Base-by-base conservation (phyloP, 306 rosid genomes). In the Crotalaria pallida region DNA sequence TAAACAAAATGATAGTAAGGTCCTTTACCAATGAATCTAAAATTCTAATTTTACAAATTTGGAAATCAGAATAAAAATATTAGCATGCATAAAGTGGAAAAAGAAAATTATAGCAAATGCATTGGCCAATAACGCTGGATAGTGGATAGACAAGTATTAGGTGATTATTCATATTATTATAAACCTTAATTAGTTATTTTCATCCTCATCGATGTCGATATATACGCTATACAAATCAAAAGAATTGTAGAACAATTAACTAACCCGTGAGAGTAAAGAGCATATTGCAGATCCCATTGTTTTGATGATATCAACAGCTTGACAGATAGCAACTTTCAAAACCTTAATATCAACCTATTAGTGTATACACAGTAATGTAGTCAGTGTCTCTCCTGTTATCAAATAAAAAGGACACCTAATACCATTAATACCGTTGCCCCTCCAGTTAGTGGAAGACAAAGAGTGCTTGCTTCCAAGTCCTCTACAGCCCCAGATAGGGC, bases 381-480 rank as follows among this genome's bases (percentile, higher is more conserved):
- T 38, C 22, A 58, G 51, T 16, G 53, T 29, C 51, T 15, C 77
- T 9, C 24, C 23, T 58, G 38, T 18, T 44, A 72, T 60, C 29
- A 73, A 74, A 67, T 38, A 1, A 43, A 29, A 45, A 19, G 40
- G 43, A 11, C 24, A 57, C 29, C 18, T 7, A 22, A 17, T 49
- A 53, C 7, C 44, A 77, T 11, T 66, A 86, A 67, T 86, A 91
- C 99, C 89, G 69, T 84, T 73, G 96, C 99, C 61, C 95, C 88
- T 77, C 92, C 89, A 38, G 87, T 84, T 65, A 94, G 83, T 1
- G 99, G 97, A 80, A 94, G 89, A 73, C 96, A 96, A 41, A 94
- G 87, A 57, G 99, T 94, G 87, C 84, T 87, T n/a, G 97, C 89
- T 87, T 91, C 97, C 66, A 94, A 87, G 82, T 91, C 97, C 68